Conservation (phyloP, 495 filamentous ascomycete genomes). For the Aspergillus kassunensis region DNA sequence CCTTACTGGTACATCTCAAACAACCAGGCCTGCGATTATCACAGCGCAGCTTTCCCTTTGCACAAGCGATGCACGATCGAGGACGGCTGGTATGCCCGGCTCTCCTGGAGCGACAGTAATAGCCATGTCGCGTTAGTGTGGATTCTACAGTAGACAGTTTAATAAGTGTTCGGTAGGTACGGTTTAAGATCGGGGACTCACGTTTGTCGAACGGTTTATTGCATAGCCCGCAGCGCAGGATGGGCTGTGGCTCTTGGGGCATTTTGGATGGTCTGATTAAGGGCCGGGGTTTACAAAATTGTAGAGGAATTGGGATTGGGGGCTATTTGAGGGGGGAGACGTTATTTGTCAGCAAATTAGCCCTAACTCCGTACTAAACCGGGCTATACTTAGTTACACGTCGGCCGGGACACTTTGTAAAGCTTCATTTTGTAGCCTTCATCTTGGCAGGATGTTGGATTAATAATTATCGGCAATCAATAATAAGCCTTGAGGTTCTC, state of each 20-base stretch:
- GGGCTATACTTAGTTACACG: no score
- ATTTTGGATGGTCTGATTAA: background rate
- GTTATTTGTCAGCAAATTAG: constrained; percentile 1
- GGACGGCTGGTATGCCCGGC: constrained; percentile 11
- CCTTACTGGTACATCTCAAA: constrained; percentile 39
- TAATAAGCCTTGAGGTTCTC: no score
- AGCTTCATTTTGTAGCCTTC: background rate
- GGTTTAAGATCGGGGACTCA: background rate
- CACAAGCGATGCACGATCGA: constrained; percentile 42
- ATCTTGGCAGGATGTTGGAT: background rate
- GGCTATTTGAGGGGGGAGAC: no score
- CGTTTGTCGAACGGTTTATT: constrained; percentile 5
- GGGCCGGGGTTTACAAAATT: background rate
- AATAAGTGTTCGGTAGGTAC: background rate
- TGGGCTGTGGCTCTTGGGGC: background rate
- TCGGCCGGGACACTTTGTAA: constrained; percentile 2
- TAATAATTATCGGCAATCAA: no score
- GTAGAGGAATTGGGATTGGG: background rate
- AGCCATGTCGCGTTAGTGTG: background rate
- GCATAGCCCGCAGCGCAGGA: constrained; percentile 4
- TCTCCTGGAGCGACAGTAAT: constrained; percentile 3
- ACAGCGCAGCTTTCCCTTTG: constrained; percentile 36
- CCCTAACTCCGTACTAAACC: background rate
- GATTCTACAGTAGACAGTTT: no score
- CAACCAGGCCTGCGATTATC: constrained; percentile 38